Evolutionary conservation across 176 grass and related monocot species (phyloP).

Genomic region (Juncus inflexus): DNA sequence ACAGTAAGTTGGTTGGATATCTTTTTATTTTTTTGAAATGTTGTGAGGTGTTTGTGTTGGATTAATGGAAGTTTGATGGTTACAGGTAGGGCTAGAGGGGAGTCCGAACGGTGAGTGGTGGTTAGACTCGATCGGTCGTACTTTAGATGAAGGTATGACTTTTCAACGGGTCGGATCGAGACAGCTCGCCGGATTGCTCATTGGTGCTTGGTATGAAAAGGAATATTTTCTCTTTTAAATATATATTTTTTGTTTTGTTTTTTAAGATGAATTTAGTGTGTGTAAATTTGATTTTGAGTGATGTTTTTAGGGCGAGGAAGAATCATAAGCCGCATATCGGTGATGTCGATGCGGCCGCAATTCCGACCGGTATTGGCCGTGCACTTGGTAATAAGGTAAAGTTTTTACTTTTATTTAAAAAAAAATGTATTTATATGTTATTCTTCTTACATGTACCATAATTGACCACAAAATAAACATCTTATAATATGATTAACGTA

Average conservation of each 20-base stretch:
- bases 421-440: too few relatives aligned
- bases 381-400: conserved; percentile 94
- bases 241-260: too few relatives aligned
- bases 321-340: conserved; percentile 78
- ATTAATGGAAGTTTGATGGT: conserved; percentile 20
- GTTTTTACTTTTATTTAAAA: too few relatives aligned
- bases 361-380: conserved; percentile 91
- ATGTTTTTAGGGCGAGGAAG: conserved; percentile 83
- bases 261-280: neutral
- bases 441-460: too few relatives aligned
- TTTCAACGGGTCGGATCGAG: conserved; percentile 95
- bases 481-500: too few relatives aligned
- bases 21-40: neutral
- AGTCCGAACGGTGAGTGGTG: conserved; percentile 99
- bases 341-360: conserved; percentile 91
- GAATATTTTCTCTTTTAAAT: neutral
- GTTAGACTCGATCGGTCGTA: conserved; percentile 85
- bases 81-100: conserved; percentile 94
- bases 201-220: conserved; percentile 66
- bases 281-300: conserved; percentile 30
- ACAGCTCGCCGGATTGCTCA: conserved; percentile 88
- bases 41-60: neutral
- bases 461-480: too few relatives aligned
- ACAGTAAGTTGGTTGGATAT: conserved; percentile 46
- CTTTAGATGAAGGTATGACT: conserved; percentile 72